Evolutionary conservation across 1,139 yeast species (phyloP).

Genomic region (Hemisphaericaspora lyxosophila): DNA sequence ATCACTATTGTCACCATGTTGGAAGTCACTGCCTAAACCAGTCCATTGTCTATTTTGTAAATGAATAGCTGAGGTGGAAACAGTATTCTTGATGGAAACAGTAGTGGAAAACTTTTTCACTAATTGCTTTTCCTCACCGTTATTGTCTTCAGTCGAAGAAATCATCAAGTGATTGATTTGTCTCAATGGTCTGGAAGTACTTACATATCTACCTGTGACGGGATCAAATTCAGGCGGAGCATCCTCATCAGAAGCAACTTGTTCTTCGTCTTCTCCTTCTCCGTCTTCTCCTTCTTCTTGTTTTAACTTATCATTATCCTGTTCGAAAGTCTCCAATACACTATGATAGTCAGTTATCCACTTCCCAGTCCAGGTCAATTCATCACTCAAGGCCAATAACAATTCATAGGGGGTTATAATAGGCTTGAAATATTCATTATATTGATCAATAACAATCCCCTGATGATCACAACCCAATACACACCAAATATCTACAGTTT

Average conservation of each 20-base stretch:
- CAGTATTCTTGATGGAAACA: slow-evolving; percentile 69
- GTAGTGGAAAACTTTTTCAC: slow-evolving; percentile 61
- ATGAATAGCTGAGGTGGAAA: slow-evolving; percentile 83
- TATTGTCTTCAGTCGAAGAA: slow-evolving; percentile 30
- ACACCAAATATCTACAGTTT: slow-evolving; percentile 89
- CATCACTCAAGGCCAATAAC: slow-evolving; percentile 71
- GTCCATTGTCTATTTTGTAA: slow-evolving; percentile 80
- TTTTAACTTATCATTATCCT: too few species aligned
- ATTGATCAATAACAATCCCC: slow-evolving; percentile 80
- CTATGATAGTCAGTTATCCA: slow-evolving; percentile 82
- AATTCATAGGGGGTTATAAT: slow-evolving; percentile 93
- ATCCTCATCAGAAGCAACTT: slow-evolving; percentile 41
- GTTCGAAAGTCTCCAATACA: slow-evolving; percentile 39
- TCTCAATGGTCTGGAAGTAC: slow-evolving; percentile 73
- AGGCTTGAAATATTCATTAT: slow-evolving; percentile 82
- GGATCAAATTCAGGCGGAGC: slow-evolving; percentile 86
- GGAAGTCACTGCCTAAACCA: slow-evolving; percentile 86
- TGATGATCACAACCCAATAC: slow-evolving; percentile 93
- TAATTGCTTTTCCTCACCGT: slow-evolving; percentile 33
- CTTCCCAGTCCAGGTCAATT: slow-evolving; percentile 84
- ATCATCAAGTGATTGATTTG: slow-evolving; percentile 64
- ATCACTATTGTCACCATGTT: slow-evolving; percentile 27
- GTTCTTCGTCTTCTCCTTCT: slow-evolving; percentile 17
- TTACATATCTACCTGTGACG: slow-evolving; percentile 75
- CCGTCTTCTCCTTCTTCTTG: slow-evolving; percentile 17